Evolutionary conservation across 805 yeast genomes (phyloP), one percentile per base, ranked within the genome.

Genomic region (Allodekkera sacchari): DNA sequence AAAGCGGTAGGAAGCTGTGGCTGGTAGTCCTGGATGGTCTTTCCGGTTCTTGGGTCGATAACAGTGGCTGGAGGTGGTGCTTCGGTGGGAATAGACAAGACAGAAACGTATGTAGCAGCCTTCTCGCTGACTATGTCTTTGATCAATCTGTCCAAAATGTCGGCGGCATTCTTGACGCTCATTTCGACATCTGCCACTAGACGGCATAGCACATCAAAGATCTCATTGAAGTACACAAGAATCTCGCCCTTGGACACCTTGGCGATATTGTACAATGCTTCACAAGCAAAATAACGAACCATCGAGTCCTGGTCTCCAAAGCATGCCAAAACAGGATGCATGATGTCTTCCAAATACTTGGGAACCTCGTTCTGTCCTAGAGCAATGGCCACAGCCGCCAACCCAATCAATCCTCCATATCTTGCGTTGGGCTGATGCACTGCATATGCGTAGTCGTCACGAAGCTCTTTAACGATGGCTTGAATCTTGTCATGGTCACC

Each of bases 281-380:
- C 98, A 60, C 97, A 92, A 0, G 98, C 96, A 54, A 87, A 92
- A 49, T 92, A 92, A 33, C 98, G 68, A 7, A 92, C 98, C 43
- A 94, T 74, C n/a, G 95, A 89, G 53, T 92, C 96, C 38, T 92
- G 95, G 50, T 92, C 98, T 30, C 94, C 89, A 54, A 92, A 92
- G 37, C 96, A 89, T 0, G 96, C 89, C 45, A 92, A 64, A 10
- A 92, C 95, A 0, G 98, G 96, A 39, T 84, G 92, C 40, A 92
- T 74, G 35, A 92, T 87, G 32, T 77, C 83, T 37, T 84, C 92
- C 30, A 92, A 57, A 47, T 84, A 89, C 35, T 64, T 63, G 0
- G 95, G 92, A 22, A 92, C 84, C 29, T 88, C 89, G 43, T 74
- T 74, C 25, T 71, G 68, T 2, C 97, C 96, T 19, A 92, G 59